phyloP scores from a whole-genome alignment of 208 protist genomes.

The Acanthamoeba lenticulata region DNA sequence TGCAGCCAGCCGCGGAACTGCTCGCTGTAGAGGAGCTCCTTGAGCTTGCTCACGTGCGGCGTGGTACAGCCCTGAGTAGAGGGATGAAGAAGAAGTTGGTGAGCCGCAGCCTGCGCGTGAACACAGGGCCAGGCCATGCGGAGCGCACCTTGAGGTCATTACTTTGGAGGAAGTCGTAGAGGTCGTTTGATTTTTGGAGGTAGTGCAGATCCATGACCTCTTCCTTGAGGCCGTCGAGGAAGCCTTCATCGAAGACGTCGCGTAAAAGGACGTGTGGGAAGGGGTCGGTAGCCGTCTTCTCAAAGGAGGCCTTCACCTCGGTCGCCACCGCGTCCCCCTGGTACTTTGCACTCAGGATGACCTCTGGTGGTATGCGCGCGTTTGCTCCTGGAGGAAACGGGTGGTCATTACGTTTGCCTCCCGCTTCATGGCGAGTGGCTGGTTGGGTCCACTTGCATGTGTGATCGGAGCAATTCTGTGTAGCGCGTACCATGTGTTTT shows the following conservation, averaged over 20 bases:
- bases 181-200: conserved; percentile 29
- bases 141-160: conserved; percentile 40
- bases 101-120: too few relatives aligned
- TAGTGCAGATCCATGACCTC: conserved; percentile 1
- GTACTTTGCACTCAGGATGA: background rate
- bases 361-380: background rate
- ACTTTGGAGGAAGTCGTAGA: conserved; percentile 47
- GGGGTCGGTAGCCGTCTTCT: background rate
- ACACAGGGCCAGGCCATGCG: too few relatives aligned
- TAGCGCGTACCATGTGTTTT: background rate
- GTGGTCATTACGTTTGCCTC: too few relatives aligned
- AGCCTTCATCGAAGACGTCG: background rate
- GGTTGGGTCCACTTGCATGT: too few relatives aligned
- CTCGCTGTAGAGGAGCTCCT: background rate
- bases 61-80: background rate
- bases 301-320: conserved; percentile 8
- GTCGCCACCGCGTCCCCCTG: background rate
- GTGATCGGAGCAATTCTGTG: too few relatives aligned
- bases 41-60: conserved; percentile 5
- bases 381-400: background rate
- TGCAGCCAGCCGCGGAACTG: background rate
- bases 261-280: background rate
- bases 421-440: background rate
- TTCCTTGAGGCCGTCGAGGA: conserved; percentile 22
- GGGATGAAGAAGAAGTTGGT: background rate